Percentiles rank a stretch among this genome's conserved stretches.
Conservation (phyloP, 345 rosid species). For the Punica granatum region DNA sequence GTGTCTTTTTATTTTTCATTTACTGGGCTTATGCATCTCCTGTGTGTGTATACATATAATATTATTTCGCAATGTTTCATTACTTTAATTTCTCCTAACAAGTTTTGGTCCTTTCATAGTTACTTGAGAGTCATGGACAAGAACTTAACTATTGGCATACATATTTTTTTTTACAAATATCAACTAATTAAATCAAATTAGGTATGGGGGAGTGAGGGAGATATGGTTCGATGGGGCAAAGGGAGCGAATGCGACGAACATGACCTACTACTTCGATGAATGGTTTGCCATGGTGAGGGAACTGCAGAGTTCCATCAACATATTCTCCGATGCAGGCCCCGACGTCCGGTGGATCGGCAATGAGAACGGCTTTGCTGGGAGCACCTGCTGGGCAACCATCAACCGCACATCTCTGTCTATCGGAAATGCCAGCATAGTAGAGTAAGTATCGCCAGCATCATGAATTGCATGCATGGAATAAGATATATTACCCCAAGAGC, state of each 20-base stretch:
- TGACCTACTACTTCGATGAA: slow-evolving; percentile 52
- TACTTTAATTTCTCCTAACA: no score
- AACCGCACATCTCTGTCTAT: slow-evolving; percentile 53
- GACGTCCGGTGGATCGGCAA: slow-evolving; percentile 69
- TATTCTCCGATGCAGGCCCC: slow-evolving; percentile 73
- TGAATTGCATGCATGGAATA: no score
- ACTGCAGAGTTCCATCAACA: slow-evolving; percentile 58
- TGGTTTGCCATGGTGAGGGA: slow-evolving; percentile 80
- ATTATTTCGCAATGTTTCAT: no score
- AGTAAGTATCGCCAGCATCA: slow-evolving; percentile 43
- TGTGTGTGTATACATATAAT: no score
- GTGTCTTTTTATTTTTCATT: no score
- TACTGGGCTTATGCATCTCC: no score
- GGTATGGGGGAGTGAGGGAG: slow-evolving; percentile 53
- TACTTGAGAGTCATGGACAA: no score
- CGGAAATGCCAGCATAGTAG: slow-evolving; percentile 40
- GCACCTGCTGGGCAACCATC: slow-evolving; percentile 63
- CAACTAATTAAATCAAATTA: no score
- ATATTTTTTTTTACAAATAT: no score
- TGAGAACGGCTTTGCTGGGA: slow-evolving; percentile 53
- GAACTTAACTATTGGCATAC: no score
- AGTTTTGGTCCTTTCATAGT: no score
- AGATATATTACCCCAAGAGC: no score
- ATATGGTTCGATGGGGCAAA: slow-evolving; percentile 83
- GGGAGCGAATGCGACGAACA: slow-evolving; percentile 49